Percentiles rank a stretch among this genome's conserved stretches.
Evolutionary conservation across 768 basidiomycete genomes (phyloP).

Genomic region (Tulasnella sp.): DNA sequence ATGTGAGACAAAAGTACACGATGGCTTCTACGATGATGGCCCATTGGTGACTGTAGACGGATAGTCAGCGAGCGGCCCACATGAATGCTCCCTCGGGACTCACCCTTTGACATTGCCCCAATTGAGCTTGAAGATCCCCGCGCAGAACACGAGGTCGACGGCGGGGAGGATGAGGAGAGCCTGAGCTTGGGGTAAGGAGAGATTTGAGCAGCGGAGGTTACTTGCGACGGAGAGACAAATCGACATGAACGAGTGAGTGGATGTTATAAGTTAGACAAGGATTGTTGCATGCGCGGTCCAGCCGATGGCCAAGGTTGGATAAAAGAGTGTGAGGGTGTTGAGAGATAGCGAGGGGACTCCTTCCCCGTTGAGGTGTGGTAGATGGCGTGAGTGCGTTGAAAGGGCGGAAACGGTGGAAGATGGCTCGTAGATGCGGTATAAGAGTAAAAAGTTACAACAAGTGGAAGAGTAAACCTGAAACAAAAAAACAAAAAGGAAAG

Average conservation of each 20-base stretch:
- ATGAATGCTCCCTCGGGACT: too few relatives aligned
- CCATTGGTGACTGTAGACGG: not conserved
- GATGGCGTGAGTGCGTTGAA: too few relatives aligned
- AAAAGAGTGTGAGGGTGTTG: not conserved
- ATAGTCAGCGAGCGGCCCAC: not conserved
- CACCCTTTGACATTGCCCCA: not conserved
- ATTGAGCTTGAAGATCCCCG: not conserved
- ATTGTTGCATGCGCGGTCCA: not conserved
- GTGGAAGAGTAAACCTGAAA: not conserved
- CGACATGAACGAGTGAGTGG: not conserved
- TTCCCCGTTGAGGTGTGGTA: too few relatives aligned
- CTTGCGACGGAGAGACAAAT: slow-evolving; percentile 3
- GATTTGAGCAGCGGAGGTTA: slow-evolving; percentile 4
- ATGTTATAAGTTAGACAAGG: not conserved
- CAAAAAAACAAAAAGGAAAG: not conserved
- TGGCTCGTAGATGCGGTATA: too few relatives aligned
- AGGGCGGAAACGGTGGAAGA: too few relatives aligned
- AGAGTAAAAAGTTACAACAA: not conserved
- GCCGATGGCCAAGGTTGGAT: too few relatives aligned
- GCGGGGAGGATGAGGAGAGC: not conserved
- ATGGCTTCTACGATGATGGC: not conserved
- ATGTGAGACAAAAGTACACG: not conserved
- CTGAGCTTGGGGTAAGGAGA: not conserved
- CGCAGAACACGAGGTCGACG: not conserved
- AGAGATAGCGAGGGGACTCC: too few relatives aligned